These are phyloP conservation scores for Hysterium pulicare DNA, from an alignment of 2,329 filamentous ascomycete genomes.

Conservation along the genomic window DNA sequence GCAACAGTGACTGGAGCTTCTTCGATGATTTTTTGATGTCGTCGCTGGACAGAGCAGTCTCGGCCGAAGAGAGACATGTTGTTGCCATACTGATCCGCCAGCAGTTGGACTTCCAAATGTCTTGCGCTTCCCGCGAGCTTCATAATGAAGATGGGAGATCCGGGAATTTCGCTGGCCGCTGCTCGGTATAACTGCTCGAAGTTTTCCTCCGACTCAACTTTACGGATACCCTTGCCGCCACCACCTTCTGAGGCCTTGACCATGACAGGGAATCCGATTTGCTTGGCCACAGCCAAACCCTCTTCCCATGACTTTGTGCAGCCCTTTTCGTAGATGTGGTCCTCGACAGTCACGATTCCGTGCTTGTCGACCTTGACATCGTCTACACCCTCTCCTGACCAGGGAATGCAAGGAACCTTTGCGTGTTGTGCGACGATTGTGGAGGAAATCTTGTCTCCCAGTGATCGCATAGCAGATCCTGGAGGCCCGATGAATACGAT, in stretches of 20 bases:
- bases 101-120: constrained; percentile 93
- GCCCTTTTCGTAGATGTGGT: constrained; percentile 81
- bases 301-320: constrained; percentile 89
- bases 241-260: constrained; percentile 99
- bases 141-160: constrained; percentile 99
- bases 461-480: constrained; percentile 95
- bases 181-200: constrained; percentile 91
- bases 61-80: constrained; percentile 98
- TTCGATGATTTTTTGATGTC: constrained; percentile 99
- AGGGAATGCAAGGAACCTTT: constrained; percentile 95
- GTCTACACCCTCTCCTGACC: constrained; percentile 92
- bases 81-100: constrained; percentile 99
- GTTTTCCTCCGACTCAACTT: constrained; percentile 79
- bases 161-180: constrained; percentile 93
- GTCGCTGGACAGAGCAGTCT: constrained; percentile 97
- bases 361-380: constrained; percentile 73
- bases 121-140: constrained; percentile 95
- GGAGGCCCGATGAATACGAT: constrained; percentile 99
- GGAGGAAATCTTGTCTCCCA: constrained; percentile 99
- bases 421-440: constrained; percentile 99
- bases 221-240: constrained; percentile 98
- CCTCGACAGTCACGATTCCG: constrained; percentile 88
- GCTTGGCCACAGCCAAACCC: constrained; percentile 77
- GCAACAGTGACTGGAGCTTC: constrained; percentile 98
- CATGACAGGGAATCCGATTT: constrained; percentile 99